Evolutionary conservation across 2,329 filamentous ascomycete genomes (phyloP), one percentile per base, ranked within the genome.

Genomic region (Pseudomassariella vexata): DNA sequence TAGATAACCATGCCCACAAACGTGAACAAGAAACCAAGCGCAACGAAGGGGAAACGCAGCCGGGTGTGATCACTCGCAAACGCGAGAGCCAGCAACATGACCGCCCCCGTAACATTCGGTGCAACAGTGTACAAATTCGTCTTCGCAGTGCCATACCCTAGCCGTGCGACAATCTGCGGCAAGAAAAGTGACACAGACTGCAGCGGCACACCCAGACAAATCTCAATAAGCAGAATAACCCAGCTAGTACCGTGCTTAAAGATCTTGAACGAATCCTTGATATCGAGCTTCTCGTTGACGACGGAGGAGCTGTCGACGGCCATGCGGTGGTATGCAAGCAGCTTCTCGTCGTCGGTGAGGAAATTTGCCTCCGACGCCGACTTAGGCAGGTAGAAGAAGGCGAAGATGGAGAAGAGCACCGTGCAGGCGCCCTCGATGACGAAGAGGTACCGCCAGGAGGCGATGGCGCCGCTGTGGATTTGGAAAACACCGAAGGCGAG

Each of bases 91-190:
- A 90, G 63, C 3, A 89, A 64, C 68, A 87, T 79, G 1, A 73
- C 71, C 0, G 84, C 82, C 2, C 85, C 85, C 52, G 75, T 76
- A 27, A 86, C 69, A 46, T 89, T 90, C 2, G 85, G 85, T 0
- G 85, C 85, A 0, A 90, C 84, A 0, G 85, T 89, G 58, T 85
- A 88, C 1, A 90, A 67, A 47, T 92, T 90, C 1, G 84, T 88
- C 52, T 68, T 70, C 43, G 76, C 58, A 3, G 63, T 60, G 24
- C 57, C 56, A 41, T 65, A 68, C 4, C 65, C 62, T 2, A 76
- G 55, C 4, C 68, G 57, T 37, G 57, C 52, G 12, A 75, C 63
- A 42, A 76, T 76, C 45, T 75, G 70, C 0, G 72, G 71, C 35
- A 76, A 49, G 50, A 74, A 76, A 3, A 75, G 59, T 2, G 56